Evolutionary conservation across 768 basidiomycete genomes (phyloP).

Genomic region (Sarcodon aspratus): DNA sequence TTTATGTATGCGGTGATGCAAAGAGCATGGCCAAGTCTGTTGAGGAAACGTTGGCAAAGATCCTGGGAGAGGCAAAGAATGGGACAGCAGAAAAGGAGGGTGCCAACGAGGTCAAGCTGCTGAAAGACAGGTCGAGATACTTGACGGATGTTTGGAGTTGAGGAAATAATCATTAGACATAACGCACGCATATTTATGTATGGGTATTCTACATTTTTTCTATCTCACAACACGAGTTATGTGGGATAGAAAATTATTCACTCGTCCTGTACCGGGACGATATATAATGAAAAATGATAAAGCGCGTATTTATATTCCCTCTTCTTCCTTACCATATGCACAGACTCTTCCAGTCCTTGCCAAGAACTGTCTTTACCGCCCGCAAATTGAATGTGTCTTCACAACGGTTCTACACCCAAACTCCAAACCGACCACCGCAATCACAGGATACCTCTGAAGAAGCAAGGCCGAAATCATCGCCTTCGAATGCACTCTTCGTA

Average conservation of each 20-base stretch:
- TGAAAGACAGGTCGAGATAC: conserved; percentile 89
- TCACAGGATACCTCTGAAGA: neutral
- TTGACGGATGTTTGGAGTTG: conserved; percentile 87
- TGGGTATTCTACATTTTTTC: too few relatives aligned
- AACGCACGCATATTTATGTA: too few relatives aligned
- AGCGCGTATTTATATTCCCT: neutral
- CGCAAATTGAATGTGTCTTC: neutral
- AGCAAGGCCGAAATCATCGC: neutral
- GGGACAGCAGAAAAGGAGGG: conserved; percentile 84
- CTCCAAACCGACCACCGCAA: neutral
- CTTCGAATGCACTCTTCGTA: neutral
- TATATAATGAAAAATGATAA: too few relatives aligned
- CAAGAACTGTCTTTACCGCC: neutral
- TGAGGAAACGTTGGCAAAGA: conserved; percentile 75
- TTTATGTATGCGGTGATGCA: conserved; percentile 96
- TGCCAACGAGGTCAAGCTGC: conserved; percentile 79
- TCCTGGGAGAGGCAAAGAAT: conserved; percentile 90
- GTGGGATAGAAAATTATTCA: too few relatives aligned
- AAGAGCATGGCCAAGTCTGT: conserved; percentile 95
- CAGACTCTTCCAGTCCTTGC: neutral
- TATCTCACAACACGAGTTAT: too few relatives aligned
- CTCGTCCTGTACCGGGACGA: too few relatives aligned
- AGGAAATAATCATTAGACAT: too few relatives aligned
- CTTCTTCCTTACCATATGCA: neutral
- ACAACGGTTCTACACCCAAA: neutral